A percentile compares a stretch with the other conserved stretches of the same genome.
Evolutionary conservation across 2,329 filamentous ascomycete species (phyloP).

Genomic region (Chaetomiaceae sp.): DNA sequence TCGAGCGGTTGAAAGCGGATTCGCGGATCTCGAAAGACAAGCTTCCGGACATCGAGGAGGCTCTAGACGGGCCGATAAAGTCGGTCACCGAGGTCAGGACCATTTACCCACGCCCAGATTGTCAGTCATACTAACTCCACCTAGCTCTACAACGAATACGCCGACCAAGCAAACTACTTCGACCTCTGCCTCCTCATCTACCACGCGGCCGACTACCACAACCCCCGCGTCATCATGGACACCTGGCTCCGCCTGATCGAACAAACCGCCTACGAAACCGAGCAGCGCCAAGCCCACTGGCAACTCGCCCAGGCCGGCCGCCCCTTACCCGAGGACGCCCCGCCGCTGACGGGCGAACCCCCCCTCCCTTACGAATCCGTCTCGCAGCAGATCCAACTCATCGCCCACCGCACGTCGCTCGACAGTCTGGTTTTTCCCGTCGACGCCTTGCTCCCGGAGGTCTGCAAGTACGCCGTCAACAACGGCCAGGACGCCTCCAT

Average conservation of each 20-base stretch:
- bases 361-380: constrained; percentile 67
- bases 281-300: constrained; percentile 39
- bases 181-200: constrained; percentile 92
- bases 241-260: constrained; percentile 84
- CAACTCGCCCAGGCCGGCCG: constrained; percentile 40
- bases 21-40: constrained; percentile 61
- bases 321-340: constrained; percentile 30
- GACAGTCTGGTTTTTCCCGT: constrained; percentile 66
- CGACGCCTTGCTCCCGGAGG: constrained; percentile 53
- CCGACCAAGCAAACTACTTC: constrained; percentile 82
- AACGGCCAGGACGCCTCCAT: constrained; percentile 55
- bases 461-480: constrained; percentile 59
- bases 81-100: constrained; percentile 68
- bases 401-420: constrained; percentile 60
- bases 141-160: constrained; percentile 88
- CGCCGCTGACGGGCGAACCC: constrained; percentile 35
- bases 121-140: constrained; percentile 20
- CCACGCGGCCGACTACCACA: constrained; percentile 85
- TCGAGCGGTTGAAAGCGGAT: constrained; percentile 74
- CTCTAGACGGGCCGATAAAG: constrained; percentile 74
- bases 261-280: constrained; percentile 58
- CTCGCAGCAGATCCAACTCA: constrained; percentile 57
- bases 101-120: neutral
- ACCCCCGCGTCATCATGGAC: constrained; percentile 73
- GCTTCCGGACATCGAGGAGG: constrained; percentile 58